A percentile compares a stretch with the other conserved stretches of the same genome.
phyloP scores from a whole-genome alignment of 306 rosid genomes.

The Cucurbita argyrosperma region DNA sequence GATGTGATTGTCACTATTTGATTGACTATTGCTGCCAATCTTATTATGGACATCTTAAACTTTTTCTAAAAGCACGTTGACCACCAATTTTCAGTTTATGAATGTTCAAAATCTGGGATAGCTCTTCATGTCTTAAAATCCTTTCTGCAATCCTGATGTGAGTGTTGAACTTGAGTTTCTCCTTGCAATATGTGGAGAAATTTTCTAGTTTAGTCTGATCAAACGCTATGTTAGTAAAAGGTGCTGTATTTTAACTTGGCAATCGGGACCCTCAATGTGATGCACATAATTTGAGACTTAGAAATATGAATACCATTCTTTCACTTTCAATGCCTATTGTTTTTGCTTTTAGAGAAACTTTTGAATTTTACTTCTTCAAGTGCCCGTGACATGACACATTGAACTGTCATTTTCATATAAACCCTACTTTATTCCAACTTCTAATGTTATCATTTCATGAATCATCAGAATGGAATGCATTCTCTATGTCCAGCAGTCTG shows the following conservation, averaged over 20 bases:
- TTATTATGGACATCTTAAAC: background rate
- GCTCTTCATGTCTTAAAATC: background rate
- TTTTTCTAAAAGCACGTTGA: background rate
- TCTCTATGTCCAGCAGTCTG: slow-evolving; percentile 98
- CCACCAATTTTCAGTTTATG: background rate
- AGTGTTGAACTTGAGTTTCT: background rate
- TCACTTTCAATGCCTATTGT: background rate
- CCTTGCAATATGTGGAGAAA: background rate
- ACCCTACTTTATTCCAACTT: background rate
- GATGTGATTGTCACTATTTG: background rate
- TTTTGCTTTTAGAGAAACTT: background rate
- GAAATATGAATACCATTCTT: background rate
- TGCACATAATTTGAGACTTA: background rate
- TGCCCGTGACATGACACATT: background rate
- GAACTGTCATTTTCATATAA: background rate
- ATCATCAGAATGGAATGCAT: slow-evolving; percentile 80
- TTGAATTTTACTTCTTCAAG: background rate
- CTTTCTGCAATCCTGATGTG: background rate
- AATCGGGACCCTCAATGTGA: background rate
- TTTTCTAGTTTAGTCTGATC: background rate
- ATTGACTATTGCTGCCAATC: background rate
- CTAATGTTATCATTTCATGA: slow-evolving; percentile 1
- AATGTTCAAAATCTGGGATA: background rate
- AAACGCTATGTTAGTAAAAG: background rate
- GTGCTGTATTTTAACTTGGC: background rate